Base-by-base conservation (phyloP, 805 yeast species). In the Cyberlindnera amylophila region DNA sequence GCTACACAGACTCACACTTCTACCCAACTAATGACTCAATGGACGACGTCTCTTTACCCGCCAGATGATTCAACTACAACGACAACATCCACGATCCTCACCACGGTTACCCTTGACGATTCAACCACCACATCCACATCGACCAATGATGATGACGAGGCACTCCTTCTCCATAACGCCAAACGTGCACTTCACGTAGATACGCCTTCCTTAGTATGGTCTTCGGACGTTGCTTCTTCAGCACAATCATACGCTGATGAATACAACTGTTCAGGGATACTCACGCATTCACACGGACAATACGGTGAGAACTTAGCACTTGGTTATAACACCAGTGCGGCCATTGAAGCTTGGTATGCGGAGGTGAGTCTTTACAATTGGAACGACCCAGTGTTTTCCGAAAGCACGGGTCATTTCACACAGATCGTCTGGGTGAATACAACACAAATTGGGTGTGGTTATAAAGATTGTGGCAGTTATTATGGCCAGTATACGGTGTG, bases 301-400 rank as follows among this genome's bases (percentile, higher is more conserved):
- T 81, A 79, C 61, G 95, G 95, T 42, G 95, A 86, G 61, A 86
- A 86, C 65, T 69, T 86, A 45, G 95, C 93, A n/a, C 70, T 79
- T 31, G 95, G 95, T 21, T 82, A 71, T 60, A 53, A 70, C 58
- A 54, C 65, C 37, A 63, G 77, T 4, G 81, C 75, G 3, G 85
- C 87, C 3, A 79, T 82, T 11, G 70, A 71, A 23, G 90, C 86
- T 3, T 86, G 95, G 93, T 86, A 84, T 66, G 67, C 73, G 49
- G 95, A 86, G 62, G 72, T 79, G 41, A 43, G 54, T 34, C 38
- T 58, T 6, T 84, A 82, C 62, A 63, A 74, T 54, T 83, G 72
- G 63, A 55, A 66, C 26, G 65, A 68, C 41, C 76, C 79, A 4
- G 71, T 64, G 2, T 74, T 67, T 62, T 53, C 70, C 34, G 65